Evolutionary conservation across 2,329 filamentous ascomycete genomes (phyloP).

Genomic region (Beauveria rudraprayagi): DNA sequence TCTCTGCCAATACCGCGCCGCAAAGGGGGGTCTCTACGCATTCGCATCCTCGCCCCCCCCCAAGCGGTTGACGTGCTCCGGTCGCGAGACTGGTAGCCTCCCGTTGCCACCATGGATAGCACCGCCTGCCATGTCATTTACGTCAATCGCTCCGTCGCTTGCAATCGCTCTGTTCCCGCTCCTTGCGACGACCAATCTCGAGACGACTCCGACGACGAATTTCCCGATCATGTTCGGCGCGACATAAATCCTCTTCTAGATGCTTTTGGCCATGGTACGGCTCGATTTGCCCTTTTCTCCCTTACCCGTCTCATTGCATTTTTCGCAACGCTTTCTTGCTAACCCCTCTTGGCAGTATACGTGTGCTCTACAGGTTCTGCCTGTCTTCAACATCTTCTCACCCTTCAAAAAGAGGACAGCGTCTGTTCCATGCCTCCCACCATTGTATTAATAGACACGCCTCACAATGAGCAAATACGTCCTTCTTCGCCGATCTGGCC

Average conservation of each 20-base stretch:
- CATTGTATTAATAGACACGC: constrained; percentile 49
- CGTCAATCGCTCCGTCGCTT: constrained; percentile 45
- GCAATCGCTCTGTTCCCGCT: constrained; percentile 35
- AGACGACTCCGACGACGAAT: constrained; percentile 15
- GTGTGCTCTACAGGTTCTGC: constrained; percentile 45
- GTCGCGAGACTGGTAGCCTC: constrained; percentile 54
- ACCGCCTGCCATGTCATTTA: constrained; percentile 52
- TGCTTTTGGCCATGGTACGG: constrained; percentile 47
- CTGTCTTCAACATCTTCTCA: constrained; percentile 45
- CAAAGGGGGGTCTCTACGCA: constrained; percentile 8
- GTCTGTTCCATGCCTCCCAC: constrained; percentile 47
- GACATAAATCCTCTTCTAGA: constrained; percentile 43
- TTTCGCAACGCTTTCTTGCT: constrained; percentile 12
- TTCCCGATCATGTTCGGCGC: constrained; percentile 33
- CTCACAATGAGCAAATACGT: constrained; percentile 38
- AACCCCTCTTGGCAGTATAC: constrained; percentile 34
- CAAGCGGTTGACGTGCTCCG: constrained; percentile 46
- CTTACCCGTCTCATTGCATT: neutral
- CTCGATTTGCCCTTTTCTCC: constrained; percentile 13
- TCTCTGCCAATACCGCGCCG: neutral
- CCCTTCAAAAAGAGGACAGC: constrained; percentile 46
- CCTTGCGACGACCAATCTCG: constrained; percentile 14
- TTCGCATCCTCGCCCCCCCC: constrained; percentile 12
- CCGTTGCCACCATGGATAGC: constrained; percentile 48
- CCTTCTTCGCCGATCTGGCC: constrained; percentile 2